phyloP scores from a whole-genome alignment of 2,329 filamentous ascomycete species.

The Bipolaris zeicola region DNA sequence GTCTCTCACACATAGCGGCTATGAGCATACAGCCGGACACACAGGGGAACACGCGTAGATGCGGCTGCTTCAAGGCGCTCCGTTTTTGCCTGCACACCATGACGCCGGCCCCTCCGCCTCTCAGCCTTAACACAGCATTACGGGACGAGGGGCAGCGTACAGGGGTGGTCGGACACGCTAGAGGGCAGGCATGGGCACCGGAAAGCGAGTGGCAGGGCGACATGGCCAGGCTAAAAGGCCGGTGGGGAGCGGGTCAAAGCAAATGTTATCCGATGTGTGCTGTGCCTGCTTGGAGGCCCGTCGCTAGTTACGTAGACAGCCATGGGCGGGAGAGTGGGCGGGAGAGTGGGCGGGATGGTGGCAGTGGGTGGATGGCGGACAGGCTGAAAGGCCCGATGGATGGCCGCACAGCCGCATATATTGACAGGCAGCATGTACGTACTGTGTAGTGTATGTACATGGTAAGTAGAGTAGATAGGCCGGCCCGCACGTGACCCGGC shows the following conservation, averaged over 20 bases:
- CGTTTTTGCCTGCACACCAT: not conserved
- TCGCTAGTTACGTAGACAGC: no score
- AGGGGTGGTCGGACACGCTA: slow-evolving; percentile 19
- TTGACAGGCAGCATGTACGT: no score
- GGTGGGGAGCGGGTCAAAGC: not conserved
- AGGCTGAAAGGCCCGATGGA: no score
- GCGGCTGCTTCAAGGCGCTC: slow-evolving; percentile 11
- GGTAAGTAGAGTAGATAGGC: no score
- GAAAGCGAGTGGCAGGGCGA: not conserved
- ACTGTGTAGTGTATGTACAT: no score
- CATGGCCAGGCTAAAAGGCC: not conserved
- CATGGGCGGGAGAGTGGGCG: not conserved
- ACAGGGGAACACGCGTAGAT: slow-evolving; percentile 10
- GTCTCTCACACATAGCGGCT: no score
- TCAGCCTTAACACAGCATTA: slow-evolving; percentile 26
- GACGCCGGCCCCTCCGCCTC: slow-evolving; percentile 19
- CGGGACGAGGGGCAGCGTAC: slow-evolving; percentile 23
- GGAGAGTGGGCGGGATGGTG: not conserved
- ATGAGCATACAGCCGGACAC: no score
- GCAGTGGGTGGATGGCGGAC: no score
- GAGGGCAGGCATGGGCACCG: not conserved
- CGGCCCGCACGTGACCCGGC: no score
- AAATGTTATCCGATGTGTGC: not conserved
- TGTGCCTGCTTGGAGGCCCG: not conserved
- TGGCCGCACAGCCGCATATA: no score